phyloP scores from a whole-genome alignment of 495 filamentous ascomycete genomes.

The Bathelium albidoporum region DNA sequence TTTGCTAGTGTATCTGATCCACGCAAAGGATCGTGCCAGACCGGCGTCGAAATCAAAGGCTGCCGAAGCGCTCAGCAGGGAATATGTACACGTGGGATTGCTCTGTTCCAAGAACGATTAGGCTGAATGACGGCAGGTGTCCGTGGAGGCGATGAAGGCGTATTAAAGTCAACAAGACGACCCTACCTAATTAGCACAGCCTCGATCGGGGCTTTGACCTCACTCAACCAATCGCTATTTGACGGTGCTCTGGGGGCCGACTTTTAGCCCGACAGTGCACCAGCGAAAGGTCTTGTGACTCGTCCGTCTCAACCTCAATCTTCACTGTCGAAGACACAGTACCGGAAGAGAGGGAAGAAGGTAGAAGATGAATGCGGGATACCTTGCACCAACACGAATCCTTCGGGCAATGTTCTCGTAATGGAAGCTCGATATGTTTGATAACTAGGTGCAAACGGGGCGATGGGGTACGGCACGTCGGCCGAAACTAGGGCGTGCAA shows the following conservation, averaged over 20 bases:
- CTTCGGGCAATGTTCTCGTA: not conserved
- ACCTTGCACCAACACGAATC: slow-evolving; percentile 4
- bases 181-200: too few relatives aligned
- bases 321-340: not conserved
- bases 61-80: not conserved
- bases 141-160: too few relatives aligned
- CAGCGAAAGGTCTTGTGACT: not conserved
- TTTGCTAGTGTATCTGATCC: not conserved
- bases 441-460: not conserved
- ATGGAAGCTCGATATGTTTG: slow-evolving; percentile 1
- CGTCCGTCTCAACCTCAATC: not conserved
- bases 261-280: too few relatives aligned
- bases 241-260: too few relatives aligned
- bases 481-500: not conserved
- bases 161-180: too few relatives aligned
- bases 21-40: not conserved
- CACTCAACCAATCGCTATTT: too few relatives aligned
- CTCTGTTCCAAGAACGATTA: not conserved
- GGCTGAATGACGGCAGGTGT: too few relatives aligned
- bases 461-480: not conserved
- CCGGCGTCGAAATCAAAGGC: not conserved
- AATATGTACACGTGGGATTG: not conserved
- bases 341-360: not conserved
- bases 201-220: too few relatives aligned
- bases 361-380: not conserved